These are phyloP conservation scores for Polygonum aviculare DNA, from an alignment of 148 eudicot species.

Conservation along the genomic window DNA sequence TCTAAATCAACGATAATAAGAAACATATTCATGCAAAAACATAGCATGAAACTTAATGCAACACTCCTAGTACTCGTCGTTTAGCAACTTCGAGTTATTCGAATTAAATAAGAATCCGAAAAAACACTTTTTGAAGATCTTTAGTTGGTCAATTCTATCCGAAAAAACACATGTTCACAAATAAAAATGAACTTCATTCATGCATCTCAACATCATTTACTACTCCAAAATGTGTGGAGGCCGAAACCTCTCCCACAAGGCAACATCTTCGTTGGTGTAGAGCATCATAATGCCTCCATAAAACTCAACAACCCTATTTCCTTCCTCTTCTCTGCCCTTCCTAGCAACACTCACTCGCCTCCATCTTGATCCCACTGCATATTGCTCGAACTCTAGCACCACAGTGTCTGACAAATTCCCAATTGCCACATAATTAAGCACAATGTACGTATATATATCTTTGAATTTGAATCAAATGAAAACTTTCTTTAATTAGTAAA, in stretches of 20 bases:
- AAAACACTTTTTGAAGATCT: neutral
- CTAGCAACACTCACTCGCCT: slow-evolving; percentile 42
- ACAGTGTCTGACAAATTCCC: slow-evolving; percentile 30
- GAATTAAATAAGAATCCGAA: neutral
- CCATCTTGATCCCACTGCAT: slow-evolving; percentile 72
- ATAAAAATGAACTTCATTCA: no score
- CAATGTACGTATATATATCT: no score
- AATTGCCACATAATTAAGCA: neutral
- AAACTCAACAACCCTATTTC: slow-evolving; percentile 75
- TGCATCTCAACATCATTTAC: neutral
- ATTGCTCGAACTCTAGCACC: slow-evolving; percentile 76
- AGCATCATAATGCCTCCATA: slow-evolving; percentile 82
- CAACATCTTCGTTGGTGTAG: slow-evolving; percentile 32
- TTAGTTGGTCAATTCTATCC: neutral
- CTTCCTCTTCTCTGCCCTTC: slow-evolving; percentile 67
- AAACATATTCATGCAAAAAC: neutral
- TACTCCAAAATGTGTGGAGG: slow-evolving; percentile 16
- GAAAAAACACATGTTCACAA: neutral
- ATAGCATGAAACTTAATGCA: neutral
- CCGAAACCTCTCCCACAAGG: slow-evolving; percentile 66
- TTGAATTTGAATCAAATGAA: no score
- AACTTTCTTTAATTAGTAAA: no score
- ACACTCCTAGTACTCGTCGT: neutral
- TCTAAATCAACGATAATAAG: neutral
- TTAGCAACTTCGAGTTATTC: neutral